Percentiles rank a stretch among this genome's conserved stretches.
These are phyloP conservation scores for Mycena leptocephala DNA, from an alignment of 768 basidiomycete genomes.

Conservation along the genomic window DNA sequence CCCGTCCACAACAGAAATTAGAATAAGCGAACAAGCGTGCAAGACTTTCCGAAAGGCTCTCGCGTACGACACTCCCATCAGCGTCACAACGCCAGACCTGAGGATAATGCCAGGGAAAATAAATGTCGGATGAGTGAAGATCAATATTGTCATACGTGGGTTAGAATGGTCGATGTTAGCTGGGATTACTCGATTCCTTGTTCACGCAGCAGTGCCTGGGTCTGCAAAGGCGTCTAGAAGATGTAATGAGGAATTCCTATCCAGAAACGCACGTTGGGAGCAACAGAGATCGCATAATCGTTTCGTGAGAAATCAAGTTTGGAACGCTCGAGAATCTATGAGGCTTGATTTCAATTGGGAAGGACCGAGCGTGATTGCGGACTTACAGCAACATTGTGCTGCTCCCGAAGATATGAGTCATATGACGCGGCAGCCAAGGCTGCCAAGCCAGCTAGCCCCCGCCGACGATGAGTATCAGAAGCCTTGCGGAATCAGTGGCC, in stretches of 20 bases:
- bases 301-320: conserved; percentile 29
- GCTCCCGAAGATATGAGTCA: conserved; percentile 17
- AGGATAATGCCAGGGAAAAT: background rate
- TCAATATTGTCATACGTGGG: conserved; percentile 8
- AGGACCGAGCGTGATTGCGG: background rate
- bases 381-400: conserved; percentile 26
- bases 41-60: background rate
- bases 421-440: conserved; percentile 28
- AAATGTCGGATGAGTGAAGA: background rate
- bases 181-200: conserved; percentile 24
- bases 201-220: conserved; percentile 14
- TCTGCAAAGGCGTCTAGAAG: background rate
- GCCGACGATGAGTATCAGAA: conserved; percentile 27
- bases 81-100: conserved; percentile 21
- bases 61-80: background rate
- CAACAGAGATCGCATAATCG: conserved; percentile 31
- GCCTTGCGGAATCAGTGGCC: background rate
- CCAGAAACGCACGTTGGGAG: conserved; percentile 25
- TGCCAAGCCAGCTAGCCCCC: conserved; percentile 26
- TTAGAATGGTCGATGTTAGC: conserved; percentile 17
- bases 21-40: conserved; percentile 6
- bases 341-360: background rate
- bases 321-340: conserved; percentile 28
- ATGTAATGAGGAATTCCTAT: background rate
- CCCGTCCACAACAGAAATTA: background rate